Evolutionary conservation across 1,139 yeast genomes (phyloP), one percentile per base, ranked within the genome.

Genomic region (Diutina sp.): DNA sequence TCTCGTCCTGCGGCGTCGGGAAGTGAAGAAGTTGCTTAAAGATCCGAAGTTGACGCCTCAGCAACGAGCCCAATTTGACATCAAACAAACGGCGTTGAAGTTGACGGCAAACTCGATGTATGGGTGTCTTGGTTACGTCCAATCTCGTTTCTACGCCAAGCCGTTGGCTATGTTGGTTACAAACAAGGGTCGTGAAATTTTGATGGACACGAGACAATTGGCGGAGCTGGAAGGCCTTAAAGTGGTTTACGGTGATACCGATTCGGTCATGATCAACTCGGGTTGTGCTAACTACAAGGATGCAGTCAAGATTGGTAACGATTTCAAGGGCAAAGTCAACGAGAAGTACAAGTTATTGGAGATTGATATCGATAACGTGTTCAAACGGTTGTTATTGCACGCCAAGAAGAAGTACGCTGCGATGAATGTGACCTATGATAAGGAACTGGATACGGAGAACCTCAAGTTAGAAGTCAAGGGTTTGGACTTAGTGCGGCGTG

Each of bases 321-420:
- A 85, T 57, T 91, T 95, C 72, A 93, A 93, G 69, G 69, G 77
- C 56, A 79, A 84, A 60, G 98, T 95, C 57, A 95, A 95, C 69
- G 96, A 90, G 65, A 79, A 96, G 57, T 95, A 95, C 70, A 80
- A 82, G 64, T 73, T 89, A 61, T 77, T 95, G 66, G 99, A 95
- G 67, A 90, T 95, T 66, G 99, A 95, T 66, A 90, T 89, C 61
- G 99, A 95, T 72, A 90, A 93, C 66, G 90, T 90, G 1, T 95
- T 89, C 72, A 87, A 88, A 65, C 82, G 91, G 61, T 76, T 95
- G 60, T 76, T 95, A 58, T 74, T 95, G 57, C 96, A 90, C 67
- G 90, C 97, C n/a, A 95, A 95, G 73, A 95, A 95, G 83, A 95
- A 95, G 72, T 95, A 95, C 67, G 99, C 99, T 4, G 99, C 99